These are phyloP conservation scores for Fusarium torreyae DNA, from an alignment of 2,329 filamentous ascomycete species.

Conservation along the genomic window DNA sequence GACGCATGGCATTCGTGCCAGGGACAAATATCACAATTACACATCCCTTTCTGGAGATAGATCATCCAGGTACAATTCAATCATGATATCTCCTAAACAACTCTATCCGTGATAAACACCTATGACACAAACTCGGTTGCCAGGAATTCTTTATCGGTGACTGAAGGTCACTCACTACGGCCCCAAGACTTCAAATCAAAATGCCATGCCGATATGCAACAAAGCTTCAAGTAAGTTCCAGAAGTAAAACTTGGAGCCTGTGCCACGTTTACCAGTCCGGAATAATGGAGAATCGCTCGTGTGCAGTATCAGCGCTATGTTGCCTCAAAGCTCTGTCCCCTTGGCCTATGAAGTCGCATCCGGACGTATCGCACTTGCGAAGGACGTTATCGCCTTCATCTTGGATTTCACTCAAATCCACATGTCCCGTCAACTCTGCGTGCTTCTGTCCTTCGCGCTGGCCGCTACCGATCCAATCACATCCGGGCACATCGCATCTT, in stretches of 20 bases:
- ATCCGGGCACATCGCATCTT: constrained; percentile 77
- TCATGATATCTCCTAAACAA: neutral
- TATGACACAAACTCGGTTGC: neutral
- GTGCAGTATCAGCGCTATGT: constrained; percentile 74
- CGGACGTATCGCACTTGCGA: constrained; percentile 77
- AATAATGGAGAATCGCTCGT: constrained; percentile 62
- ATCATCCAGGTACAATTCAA: neutral
- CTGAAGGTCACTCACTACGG: neutral
- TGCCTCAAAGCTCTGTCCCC: constrained; percentile 72
- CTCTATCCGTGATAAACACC: neutral
- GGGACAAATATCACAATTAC: neutral
- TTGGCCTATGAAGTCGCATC: constrained; percentile 76
- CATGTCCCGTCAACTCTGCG: constrained; percentile 72
- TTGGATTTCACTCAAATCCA: constrained; percentile 75
- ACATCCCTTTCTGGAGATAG: neutral
- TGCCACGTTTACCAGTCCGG: constrained; percentile 51
- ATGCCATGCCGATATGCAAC: neutral
- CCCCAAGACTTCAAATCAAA: neutral
- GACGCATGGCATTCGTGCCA: neutral
- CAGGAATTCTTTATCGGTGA: neutral
- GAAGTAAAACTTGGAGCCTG: neutral
- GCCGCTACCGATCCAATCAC: constrained; percentile 78
- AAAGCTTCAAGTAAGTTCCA: too few relatives aligned
- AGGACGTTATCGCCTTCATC: constrained; percentile 85
- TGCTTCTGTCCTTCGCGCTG: constrained; percentile 75